A percentile compares a stretch with the other conserved stretches of the same genome.
Evolutionary conservation across 2,329 filamentous ascomycete genomes (phyloP).

Genomic region (Stemphylium beticola): DNA sequence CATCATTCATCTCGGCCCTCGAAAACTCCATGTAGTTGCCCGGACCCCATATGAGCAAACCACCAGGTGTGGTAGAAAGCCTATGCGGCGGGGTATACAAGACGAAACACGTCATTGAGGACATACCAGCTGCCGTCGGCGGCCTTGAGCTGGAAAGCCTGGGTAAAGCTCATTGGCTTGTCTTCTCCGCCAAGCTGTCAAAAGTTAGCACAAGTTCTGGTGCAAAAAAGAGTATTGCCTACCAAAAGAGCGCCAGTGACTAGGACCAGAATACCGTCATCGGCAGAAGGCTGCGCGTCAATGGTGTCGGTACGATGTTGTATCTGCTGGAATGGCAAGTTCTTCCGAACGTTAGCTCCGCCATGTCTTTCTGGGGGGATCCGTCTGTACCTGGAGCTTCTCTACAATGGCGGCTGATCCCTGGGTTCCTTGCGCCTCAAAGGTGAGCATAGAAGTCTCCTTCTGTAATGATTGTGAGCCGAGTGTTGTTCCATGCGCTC

Average conservation of each 20-base stretch:
- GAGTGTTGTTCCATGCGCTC: not conserved
- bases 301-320: slow-evolving; percentile 77
- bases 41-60: not conserved
- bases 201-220: slow-evolving; percentile 15
- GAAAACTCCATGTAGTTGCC: not conserved
- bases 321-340: slow-evolving; percentile 80
- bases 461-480: slow-evolving; percentile 43
- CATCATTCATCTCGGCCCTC: slow-evolving; percentile 9
- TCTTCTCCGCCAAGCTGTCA: slow-evolving; percentile 81
- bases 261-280: slow-evolving; percentile 77
- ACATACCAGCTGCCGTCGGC: slow-evolving; percentile 78
- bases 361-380: not conserved
- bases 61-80: not conserved
- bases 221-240: slow-evolving; percentile 45
- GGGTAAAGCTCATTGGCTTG: slow-evolving; percentile 87
- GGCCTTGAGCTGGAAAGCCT: slow-evolving; percentile 83
- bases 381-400: slow-evolving; percentile 74
- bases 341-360: slow-evolving; percentile 56
- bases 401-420: slow-evolving; percentile 72
- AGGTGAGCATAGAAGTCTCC: slow-evolving; percentile 91
- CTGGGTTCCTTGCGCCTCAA: slow-evolving; percentile 73
- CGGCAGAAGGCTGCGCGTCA: slow-evolving; percentile 79
- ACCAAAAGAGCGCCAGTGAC: slow-evolving; percentile 88
- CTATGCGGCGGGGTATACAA: slow-evolving; percentile 68
- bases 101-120: slow-evolving; percentile 93